Conservation (phyloP, 2,329 filamentous ascomycete species). For the Arthrobotrys entomopaga region DNA sequence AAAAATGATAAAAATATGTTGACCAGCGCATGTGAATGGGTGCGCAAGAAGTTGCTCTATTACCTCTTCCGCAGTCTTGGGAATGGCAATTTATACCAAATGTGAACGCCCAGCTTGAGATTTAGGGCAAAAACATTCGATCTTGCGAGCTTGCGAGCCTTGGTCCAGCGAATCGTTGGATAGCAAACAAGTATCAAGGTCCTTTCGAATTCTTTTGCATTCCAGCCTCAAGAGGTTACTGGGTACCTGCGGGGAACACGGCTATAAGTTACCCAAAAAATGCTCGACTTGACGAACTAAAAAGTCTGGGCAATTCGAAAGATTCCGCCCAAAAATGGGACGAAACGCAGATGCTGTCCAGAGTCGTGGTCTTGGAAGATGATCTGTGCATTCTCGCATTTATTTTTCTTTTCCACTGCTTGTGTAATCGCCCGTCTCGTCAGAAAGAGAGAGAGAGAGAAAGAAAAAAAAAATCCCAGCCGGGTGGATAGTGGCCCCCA, state of each 20-base stretch:
- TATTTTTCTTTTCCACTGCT: neutral
- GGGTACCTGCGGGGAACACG: slow-evolving; percentile 39
- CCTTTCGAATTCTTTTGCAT: no score
- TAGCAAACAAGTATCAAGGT: neutral
- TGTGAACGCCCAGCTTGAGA: neutral
- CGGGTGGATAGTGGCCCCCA: slow-evolving; percentile 25
- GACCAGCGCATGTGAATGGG: slow-evolving; percentile 2
- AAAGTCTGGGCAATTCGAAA: slow-evolving; percentile 31
- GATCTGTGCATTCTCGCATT: neutral
- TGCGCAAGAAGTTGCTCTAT: slow-evolving; percentile 18
- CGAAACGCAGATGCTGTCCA: slow-evolving; percentile 13
- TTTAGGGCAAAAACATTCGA: no score
- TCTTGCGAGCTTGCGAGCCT: no score
- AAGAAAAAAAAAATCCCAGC: slow-evolving; percentile 28
- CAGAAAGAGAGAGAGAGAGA: neutral
- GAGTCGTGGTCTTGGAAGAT: slow-evolving; percentile 37
- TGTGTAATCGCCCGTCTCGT: neutral
- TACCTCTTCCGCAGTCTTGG: slow-evolving; percentile 42
- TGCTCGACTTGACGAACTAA: no score
- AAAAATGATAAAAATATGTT: slow-evolving; percentile 13
- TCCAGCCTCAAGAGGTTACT: no score
- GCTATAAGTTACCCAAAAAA: slow-evolving; percentile 14
- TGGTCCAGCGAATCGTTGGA: neutral
- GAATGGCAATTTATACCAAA: slow-evolving; percentile 14
- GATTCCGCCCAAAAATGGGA: slow-evolving; percentile 40